Evolutionary conservation across 208 protist species (phyloP), one percentile per base, ranked within the genome.

Genomic region (Leishmania arabica): DNA sequence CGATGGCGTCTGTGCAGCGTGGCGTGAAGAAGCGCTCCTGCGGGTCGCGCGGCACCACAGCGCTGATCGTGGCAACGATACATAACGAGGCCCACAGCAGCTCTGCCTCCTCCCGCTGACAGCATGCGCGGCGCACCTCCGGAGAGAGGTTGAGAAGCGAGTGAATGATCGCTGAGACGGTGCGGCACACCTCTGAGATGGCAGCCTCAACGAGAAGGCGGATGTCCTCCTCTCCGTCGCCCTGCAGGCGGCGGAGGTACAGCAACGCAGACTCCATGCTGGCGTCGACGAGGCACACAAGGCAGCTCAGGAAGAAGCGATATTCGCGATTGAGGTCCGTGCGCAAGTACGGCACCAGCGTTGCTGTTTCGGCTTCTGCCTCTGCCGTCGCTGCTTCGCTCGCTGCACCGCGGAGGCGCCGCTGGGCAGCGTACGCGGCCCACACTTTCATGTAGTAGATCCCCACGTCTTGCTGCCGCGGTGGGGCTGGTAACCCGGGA

Each of bases 41-140:
- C 58, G 86, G 79, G 77, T 95, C 91, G 27, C 79, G 77, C 19
- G 84, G 75, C 9, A 81, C 75, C 24, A 85, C 87, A 34, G 77
- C 68, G 75, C 89, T 83, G 54, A 95, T 64, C 5, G 85, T 83
- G 45, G 86, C 72, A 34, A 82, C 75, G 51, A 89, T 84, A 74
- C 86, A 87, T 27, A 95, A 84, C 68, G 84, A 84, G 3, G 86
- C 65, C 91, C 89, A 92, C 54, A 93, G 75, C 79, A 93, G 73
- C 77, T 89, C 83, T 8, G 88, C 81, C 19, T 76, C 72, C 60
- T 92, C 89, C 13, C 58, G 73, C 27, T 45, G 45, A 68, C 86
- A 92, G 49, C 81, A 81, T 37, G 75, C 51, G 21, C 24, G 62
- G 15, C 80, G 82, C 54, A 80, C 75, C 65, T 84, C 78, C 24